Base-by-base conservation (phyloP, 2,329 filamentous ascomycete genomes). In the Fusarium caatingaense region DNA sequence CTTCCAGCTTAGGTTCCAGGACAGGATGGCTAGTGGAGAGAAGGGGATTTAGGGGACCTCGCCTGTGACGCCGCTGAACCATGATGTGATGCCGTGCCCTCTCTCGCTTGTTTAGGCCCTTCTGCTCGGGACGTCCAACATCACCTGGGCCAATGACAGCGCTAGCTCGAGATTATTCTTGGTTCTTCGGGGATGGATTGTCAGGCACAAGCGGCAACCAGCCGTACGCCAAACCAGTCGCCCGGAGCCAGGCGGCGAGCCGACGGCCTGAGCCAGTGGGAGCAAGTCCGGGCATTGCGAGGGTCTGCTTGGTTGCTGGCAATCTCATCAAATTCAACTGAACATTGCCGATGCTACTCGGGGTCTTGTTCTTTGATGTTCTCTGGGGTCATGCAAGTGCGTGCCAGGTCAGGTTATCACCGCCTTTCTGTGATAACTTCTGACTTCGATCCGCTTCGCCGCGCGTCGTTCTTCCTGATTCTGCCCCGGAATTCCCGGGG, bases 151-250 rank as follows among this genome's bases (percentile, higher is more conserved):
- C 64, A 66, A 66, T 66, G 23, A 37, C 12, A 34, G 15, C n/a
- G 13, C 30, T 41, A 18, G 16, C 12, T 42, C 7, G 32, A 25
- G 21, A 23, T n/a, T 42, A 50, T 37, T 50, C 53, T 51, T 71
- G 46, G 50, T 65, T 50, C 32, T 42, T 72, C 47, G 20, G 47
- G 56, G 21, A 59, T 72, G 44, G 68, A 71, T 72, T 69, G 60
- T 69, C 64, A 71, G 68, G 68, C 40, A 71, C 68, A 28, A 60
- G 54, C 56, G 57, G 46, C 49, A 42, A 69, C 53, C 67, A 60
- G 37, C 63, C 53, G 56, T 67, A 54, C 53, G 66, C 66, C 67
- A 70, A 68, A 57, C 68, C 68, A 70, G 64, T 71, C 48, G 42
- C 48, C 54, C 54, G 67, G 67, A 51, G 63, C 54, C 67, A 57